Conservation (phyloP, 495 filamentous ascomycete species). For the Penicillium herquei region DNA sequence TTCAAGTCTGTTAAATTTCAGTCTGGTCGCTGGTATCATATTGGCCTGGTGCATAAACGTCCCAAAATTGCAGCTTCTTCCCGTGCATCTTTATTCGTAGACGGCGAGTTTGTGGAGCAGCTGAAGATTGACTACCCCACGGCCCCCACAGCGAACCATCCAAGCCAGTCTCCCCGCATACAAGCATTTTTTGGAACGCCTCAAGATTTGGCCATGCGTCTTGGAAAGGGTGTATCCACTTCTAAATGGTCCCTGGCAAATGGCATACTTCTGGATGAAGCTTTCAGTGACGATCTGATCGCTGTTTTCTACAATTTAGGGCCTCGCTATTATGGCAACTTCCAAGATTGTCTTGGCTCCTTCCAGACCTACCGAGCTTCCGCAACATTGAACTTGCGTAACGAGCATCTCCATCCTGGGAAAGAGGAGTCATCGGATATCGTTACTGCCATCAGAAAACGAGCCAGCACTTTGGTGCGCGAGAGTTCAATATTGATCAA, state of each 20-base stretch:
- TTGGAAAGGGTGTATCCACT: constrained; percentile 71
- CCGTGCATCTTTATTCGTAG: constrained; percentile 83
- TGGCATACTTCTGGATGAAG: constrained; percentile 83
- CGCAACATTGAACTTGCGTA: constrained; percentile 82
- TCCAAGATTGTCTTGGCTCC: constrained; percentile 91
- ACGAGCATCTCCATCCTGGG: constrained; percentile 86
- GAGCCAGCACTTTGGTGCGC: constrained; percentile 75
- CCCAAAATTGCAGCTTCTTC: constrained; percentile 72
- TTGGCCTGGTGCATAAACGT: constrained; percentile 78
- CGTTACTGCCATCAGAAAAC: constrained; percentile 76
- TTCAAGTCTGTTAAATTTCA: constrained; percentile 82
- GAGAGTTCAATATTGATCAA: constrained; percentile 84
- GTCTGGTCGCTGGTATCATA: constrained; percentile 82
- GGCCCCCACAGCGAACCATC: constrained; percentile 52
- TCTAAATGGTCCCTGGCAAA: constrained; percentile 87
- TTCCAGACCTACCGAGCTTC: constrained; percentile 98
- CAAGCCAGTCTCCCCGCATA: constrained; percentile 59
- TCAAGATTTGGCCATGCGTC: constrained; percentile 77
- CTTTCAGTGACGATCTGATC: constrained; percentile 86
- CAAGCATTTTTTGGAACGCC: constrained; percentile 95
- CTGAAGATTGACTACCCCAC: constrained; percentile 84
- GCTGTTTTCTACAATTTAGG: constrained; percentile 89
- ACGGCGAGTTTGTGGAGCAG: constrained; percentile 93
- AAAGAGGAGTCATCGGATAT: constrained; percentile 94
- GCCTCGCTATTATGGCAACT: constrained; percentile 88